Evolutionary conservation across 495 filamentous ascomycete genomes (phyloP).

Genomic region (Aspergillus kassunensis): DNA sequence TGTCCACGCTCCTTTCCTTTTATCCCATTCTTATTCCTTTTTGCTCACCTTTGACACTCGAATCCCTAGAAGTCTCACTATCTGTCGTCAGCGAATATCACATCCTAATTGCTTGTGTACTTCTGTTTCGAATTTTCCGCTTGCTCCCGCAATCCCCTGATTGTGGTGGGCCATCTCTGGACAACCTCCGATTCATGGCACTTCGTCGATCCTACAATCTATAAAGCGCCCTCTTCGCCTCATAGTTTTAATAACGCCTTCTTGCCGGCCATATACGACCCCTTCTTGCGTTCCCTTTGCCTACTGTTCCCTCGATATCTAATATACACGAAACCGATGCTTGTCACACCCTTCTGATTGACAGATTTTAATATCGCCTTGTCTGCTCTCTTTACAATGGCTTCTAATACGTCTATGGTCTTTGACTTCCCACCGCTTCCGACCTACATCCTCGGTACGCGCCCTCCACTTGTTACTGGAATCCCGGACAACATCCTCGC

Average conservation of each 20-base stretch:
- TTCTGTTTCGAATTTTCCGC: background rate
- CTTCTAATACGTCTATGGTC: conserved; percentile 37
- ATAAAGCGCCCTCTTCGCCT: conserved; percentile 6
- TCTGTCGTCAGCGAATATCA: background rate
- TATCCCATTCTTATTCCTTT: background rate
- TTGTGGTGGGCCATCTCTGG: conserved; percentile 8
- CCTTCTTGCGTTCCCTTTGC: background rate
- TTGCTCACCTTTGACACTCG: background rate
- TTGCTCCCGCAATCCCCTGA: conserved; percentile 7
- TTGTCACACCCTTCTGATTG: conserved; percentile 1
- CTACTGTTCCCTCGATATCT: background rate
- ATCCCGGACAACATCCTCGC: conserved; percentile 78
- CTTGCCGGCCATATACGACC: background rate
- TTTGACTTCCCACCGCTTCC: conserved; percentile 72
- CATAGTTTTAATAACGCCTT: background rate
- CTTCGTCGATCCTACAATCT: conserved; percentile 2
- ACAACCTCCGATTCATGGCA: conserved; percentile 7
- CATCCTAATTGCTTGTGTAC: background rate
- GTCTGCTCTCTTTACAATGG: conserved; percentile 25
- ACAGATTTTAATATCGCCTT: background rate
- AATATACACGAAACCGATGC: conserved; percentile 11
- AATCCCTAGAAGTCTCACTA: background rate
- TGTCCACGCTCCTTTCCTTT: background rate
- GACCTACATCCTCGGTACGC: conserved; percentile 60
- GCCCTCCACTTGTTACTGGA: conserved; percentile 66